phyloP scores from a whole-genome alignment of 352 stramenopile species.

The Aphanomyces euteiches region DNA sequence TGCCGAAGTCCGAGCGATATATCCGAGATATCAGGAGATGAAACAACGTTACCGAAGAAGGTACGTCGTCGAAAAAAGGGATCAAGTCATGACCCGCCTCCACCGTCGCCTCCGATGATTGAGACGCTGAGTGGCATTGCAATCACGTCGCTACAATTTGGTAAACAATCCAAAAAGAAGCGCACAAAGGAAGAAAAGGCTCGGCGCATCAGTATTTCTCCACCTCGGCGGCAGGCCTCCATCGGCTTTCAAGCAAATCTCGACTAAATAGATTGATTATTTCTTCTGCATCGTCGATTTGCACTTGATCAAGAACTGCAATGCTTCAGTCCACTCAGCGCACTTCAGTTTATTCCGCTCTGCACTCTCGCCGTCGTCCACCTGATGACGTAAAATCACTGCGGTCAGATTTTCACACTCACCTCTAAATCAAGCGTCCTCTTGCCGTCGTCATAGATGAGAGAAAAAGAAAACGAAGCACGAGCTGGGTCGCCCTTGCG shows the following conservation, averaged over 20 bases:
- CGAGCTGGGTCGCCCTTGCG: slow-evolving; percentile 13
- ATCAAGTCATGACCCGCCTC: background rate
- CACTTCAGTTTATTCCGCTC: slow-evolving; percentile 64
- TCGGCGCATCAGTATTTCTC: background rate
- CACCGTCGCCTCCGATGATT: background rate
- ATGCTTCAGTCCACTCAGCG: slow-evolving; percentile 58
- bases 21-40: background rate
- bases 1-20: background rate
- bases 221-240: background rate
- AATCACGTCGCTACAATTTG: slow-evolving; percentile 6
- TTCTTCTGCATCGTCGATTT: slow-evolving; percentile 33
- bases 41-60: background rate
- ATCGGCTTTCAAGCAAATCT: background rate
- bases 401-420: background rate
- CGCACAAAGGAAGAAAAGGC: slow-evolving; percentile 18
- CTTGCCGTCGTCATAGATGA: slow-evolving; percentile 64
- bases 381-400: slow-evolving; percentile 32
- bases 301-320: slow-evolving; percentile 69
- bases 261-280: slow-evolving; percentile 7
- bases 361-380: slow-evolving; percentile 54
- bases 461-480: slow-evolving; percentile 56
- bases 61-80: background rate
- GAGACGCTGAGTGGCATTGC: slow-evolving; percentile 6
- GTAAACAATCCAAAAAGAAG: slow-evolving; percentile 26
- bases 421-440: slow-evolving; percentile 74